A percentile compares a stretch with the other conserved stretches of the same genome.
Evolutionary conservation across 306 rosid genomes (phyloP).

Genomic region (Leucaena leucocephala): DNA sequence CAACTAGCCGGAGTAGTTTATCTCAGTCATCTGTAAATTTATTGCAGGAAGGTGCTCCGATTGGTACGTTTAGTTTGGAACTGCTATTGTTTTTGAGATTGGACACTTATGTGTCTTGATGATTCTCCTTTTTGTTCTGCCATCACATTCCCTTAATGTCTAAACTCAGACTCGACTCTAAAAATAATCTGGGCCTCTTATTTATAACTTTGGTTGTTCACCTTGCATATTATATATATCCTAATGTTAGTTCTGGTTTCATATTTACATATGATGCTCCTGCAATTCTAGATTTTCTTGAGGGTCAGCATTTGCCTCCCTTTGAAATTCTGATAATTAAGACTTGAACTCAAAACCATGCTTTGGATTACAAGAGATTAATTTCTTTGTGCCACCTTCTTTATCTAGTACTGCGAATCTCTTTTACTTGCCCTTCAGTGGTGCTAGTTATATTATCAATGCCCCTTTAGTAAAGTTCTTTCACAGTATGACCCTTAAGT

Average conservation of each 20-base stretch:
- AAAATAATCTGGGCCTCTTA: constrained; percentile 37
- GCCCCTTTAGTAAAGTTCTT: constrained; percentile 53
- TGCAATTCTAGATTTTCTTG: constrained; percentile 48
- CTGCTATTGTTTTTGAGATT: constrained; percentile 63
- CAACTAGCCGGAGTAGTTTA: constrained; percentile 29
- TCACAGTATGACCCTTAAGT: constrained; percentile 52
- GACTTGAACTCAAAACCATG: constrained; percentile 54
- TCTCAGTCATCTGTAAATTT: constrained; percentile 61
- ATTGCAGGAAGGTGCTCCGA: constrained; percentile 72
- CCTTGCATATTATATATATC: constrained; percentile 53
- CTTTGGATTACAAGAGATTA: constrained; percentile 53
- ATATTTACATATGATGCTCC: constrained; percentile 45
- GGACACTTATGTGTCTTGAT: constrained; percentile 52
- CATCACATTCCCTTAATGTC: constrained; percentile 50
- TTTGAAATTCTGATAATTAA: constrained; percentile 54
- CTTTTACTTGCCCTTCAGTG: constrained; percentile 52
- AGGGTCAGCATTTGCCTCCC: constrained; percentile 37
- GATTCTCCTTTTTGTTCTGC: constrained; percentile 62
- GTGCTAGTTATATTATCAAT: constrained; percentile 54
- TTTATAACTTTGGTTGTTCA: constrained; percentile 43
- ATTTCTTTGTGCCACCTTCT: constrained; percentile 55
- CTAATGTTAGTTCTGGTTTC: constrained; percentile 43
- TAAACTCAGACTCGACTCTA: constrained; percentile 41
- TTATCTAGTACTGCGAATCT: constrained; percentile 48
- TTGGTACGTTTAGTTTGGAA: constrained; percentile 68